Conservation (phyloP, 2,329 filamentous ascomycete genomes). For the Cercospora beticola region DNA sequence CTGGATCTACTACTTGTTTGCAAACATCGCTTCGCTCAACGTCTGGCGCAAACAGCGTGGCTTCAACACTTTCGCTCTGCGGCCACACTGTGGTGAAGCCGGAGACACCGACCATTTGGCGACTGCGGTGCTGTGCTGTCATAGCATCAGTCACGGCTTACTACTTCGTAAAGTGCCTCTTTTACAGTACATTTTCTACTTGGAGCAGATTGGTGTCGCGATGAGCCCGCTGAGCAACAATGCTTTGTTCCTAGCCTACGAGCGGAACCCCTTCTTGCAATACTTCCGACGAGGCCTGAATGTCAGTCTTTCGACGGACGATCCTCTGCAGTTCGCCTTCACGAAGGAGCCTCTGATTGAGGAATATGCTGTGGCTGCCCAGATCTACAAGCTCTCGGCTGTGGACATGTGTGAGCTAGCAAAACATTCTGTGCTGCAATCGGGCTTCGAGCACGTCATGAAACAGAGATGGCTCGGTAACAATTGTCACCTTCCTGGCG, state of each 20-base stretch:
- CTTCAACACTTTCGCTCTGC: constrained; percentile 91
- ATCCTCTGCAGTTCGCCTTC: constrained; percentile 95
- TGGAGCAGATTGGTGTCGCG: constrained; percentile 96
- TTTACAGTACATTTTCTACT: constrained; percentile 94
- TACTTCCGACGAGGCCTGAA: constrained; percentile 96
- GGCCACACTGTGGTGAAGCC: constrained; percentile 94
- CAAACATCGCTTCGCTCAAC: constrained; percentile 91
- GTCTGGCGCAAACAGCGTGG: constrained; percentile 85
- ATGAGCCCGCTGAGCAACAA: constrained; percentile 99
- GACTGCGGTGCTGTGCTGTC: constrained; percentile 84
- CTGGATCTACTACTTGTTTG: constrained; percentile 97
- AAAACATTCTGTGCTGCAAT: constrained; percentile 92
- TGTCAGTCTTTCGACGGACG: constrained; percentile 93
- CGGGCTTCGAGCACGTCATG: constrained; percentile 83
- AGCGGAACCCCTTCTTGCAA: constrained; percentile 91
- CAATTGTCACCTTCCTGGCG: constrained; percentile 74
- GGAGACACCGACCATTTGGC: constrained; percentile 96
- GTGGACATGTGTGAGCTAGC: constrained; percentile 99
- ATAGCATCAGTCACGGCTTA: constrained; percentile 95
- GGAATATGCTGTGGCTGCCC: constrained; percentile 94
- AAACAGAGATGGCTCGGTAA: constrained; percentile 90
- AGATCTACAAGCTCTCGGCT: constrained; percentile 95
- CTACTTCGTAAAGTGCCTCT: constrained; percentile 90
- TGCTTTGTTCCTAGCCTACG: constrained; percentile 91
- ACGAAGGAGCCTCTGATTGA: constrained; percentile 98